Percentiles rank a stretch among this genome's conserved stretches.
Conservation (phyloP, 805 yeast genomes). For the Nakazawaea molendinolei region DNA sequence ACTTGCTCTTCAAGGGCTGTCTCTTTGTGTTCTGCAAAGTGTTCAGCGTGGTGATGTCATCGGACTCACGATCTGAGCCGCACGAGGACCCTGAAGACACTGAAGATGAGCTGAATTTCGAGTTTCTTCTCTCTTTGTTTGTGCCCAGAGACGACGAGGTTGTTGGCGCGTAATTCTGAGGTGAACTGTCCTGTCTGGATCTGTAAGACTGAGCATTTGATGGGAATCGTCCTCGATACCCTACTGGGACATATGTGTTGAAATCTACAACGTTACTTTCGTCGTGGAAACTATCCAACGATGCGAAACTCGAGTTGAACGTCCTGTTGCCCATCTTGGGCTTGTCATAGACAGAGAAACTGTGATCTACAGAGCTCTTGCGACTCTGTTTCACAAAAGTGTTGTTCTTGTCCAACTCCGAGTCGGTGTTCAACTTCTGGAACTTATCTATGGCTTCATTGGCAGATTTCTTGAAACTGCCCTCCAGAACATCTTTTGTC, state of each 20-base stretch:
- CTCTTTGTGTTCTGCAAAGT: background rate
- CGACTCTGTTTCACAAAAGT: conserved; percentile 3
- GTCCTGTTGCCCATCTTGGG: conserved; percentile 30
- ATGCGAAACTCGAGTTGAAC: conserved; percentile 69
- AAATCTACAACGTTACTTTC: conserved; percentile 12
- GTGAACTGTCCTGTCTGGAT: background rate
- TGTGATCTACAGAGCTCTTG: conserved; percentile 1
- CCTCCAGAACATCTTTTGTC: conserved; percentile 8
- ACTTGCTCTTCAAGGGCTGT: background rate
- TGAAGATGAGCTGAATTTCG: conserved; percentile 1
- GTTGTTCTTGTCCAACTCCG: background rate
- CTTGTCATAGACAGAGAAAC: no score
- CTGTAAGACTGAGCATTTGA: no score
- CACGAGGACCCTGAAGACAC: background rate
- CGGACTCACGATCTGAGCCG: conserved; percentile 12
- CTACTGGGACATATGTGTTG: conserved; percentile 33
- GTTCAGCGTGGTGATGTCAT: conserved; percentile 7
- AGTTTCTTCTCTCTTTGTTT: background rate
- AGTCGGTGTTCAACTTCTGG: background rate
- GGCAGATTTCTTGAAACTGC: conserved; percentile 4
- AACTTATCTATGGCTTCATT: conserved; percentile 7
- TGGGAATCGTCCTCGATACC: conserved; percentile 33
- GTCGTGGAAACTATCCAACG: conserved; percentile 59
- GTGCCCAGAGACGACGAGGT: background rate
- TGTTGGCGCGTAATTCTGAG: conserved; percentile 1